Conservation (phyloP, 257 asterid genomes). For the Datura wrightii region DNA sequence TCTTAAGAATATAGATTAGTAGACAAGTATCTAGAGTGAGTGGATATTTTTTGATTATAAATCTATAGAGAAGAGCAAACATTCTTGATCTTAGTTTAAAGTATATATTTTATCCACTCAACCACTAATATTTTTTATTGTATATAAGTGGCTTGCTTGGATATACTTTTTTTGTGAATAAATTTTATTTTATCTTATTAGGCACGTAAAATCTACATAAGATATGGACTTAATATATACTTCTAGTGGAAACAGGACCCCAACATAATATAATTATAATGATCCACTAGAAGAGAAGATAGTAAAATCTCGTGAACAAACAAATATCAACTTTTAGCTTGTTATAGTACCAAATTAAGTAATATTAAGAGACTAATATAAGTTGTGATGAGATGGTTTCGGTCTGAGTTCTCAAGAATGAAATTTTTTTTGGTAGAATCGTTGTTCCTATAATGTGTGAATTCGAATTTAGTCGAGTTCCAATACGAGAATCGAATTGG, state of each 20-base stretch:
- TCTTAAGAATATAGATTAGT: neutral
- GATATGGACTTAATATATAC: neutral
- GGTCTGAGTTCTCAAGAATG: no score
- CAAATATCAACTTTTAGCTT: neutral
- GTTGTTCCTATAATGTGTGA: no score
- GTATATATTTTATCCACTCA: neutral
- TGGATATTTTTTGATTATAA: no score
- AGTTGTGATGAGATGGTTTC: no score
- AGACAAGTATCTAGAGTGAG: neutral
- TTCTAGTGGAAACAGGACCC: neutral
- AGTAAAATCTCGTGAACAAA: neutral
- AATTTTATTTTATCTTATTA: neutral
- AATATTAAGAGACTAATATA: no score
- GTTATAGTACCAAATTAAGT: neutral
- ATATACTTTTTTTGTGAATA: no score
- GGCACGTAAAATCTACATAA: constrained; percentile 2
- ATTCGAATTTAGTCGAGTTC: no score
- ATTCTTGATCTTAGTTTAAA: neutral
- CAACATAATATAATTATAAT: neutral
- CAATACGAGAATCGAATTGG: no score
- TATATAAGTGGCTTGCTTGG: neutral
- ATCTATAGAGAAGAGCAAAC: neutral
- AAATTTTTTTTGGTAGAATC: no score
- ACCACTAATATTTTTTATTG: neutral
- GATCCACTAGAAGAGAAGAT: neutral